These are phyloP conservation scores for Lactifluus volemus DNA, from an alignment of 768 basidiomycete genomes.

Conservation along the genomic window DNA sequence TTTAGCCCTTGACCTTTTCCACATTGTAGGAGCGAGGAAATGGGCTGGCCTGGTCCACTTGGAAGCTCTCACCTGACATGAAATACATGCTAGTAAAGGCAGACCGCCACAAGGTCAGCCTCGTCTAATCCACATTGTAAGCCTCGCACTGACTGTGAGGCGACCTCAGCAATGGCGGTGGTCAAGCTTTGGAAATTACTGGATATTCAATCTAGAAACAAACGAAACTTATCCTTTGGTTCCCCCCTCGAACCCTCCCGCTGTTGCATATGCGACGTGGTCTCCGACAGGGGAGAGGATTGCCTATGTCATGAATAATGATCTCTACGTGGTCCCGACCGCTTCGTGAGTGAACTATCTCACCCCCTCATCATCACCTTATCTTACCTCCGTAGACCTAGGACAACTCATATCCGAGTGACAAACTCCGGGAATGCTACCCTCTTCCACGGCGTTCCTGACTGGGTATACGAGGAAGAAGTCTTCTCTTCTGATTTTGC, in stretches of 20 bases:
- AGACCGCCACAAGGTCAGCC: constrained; percentile 56
- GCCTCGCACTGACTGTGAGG: constrained; percentile 11
- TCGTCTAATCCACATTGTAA: constrained; percentile 12
- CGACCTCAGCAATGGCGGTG: constrained; percentile 80
- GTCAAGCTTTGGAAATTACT: constrained; percentile 87
- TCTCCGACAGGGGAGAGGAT: constrained; percentile 77
- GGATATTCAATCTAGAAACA: constrained; percentile 71
- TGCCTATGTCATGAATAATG: constrained; percentile 80
- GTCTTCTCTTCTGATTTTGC: constrained; percentile 65
- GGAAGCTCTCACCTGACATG: constrained; percentile 89
- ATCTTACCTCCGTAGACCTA: constrained; percentile 24
- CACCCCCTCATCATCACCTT: background rate
- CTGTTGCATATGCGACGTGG: constrained; percentile 78
- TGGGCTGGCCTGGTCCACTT: constrained; percentile 43
- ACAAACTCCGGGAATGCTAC: constrained; percentile 76
- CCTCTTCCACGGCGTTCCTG: constrained; percentile 89
- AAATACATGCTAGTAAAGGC: constrained; percentile 79
- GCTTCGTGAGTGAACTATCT: constrained; percentile 40
- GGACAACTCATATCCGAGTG: constrained; percentile 53
- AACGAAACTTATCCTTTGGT: constrained; percentile 64
- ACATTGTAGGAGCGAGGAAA: constrained; percentile 43
- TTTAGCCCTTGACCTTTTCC: constrained; percentile 10
- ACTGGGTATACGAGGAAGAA: constrained; percentile 98
- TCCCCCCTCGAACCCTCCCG: constrained; percentile 58
- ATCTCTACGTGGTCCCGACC: constrained; percentile 75